Base-by-base conservation (phyloP, 164 flowering plant genomes). In the Macadamia integrifolia region DNA sequence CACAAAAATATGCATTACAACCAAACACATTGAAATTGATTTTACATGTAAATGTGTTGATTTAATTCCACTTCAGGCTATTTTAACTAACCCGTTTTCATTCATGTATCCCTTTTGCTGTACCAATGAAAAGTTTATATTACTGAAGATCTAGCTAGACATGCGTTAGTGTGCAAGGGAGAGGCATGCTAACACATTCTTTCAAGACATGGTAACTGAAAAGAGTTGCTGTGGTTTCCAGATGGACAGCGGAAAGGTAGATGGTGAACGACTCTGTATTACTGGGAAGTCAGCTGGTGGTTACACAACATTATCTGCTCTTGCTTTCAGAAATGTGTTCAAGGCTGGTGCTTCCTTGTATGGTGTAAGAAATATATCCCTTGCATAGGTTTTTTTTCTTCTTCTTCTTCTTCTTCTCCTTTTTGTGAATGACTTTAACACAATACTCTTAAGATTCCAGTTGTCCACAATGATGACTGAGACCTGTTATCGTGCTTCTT, bases 241-340 rank as follows among this genome's bases (percentile, higher is more conserved):
- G 98, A 95, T 88, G 76, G 90, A 88, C 30, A 79, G 73, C 66
- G 96, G 97, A 71, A 90, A 81, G 79, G 99, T 79, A 53, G 99
- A 94, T 79, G 81, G 80, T 1, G 77, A 82, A 55, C 82, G 96
- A 31, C 82, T 92, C 14, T 92, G 98, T 66, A 87, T 92, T 28
- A 87, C 95, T 58, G 99, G 99, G 65, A 86, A 84, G 61, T 94
- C 99, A 71, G 99, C 99, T 67, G 99, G 98, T 73, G 98, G 99
- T 35, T 94, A 88, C 78, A 92, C 98, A 69, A 92, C 98, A 66
- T 76, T 94, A 72, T 97, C 98, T 76, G 85, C 97, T 72, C 97
- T 94, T 77, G 97, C 97, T 60, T 94, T 94, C 69, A 92, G 74
- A 73, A 78, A 90, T 31, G 85, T 80, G 14, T 94, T 94, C 72